Evolutionary conservation across 2,329 filamentous ascomycete genomes (phyloP), one percentile per base, ranked within the genome.

Genomic region (Alternaria consortialis): DNA sequence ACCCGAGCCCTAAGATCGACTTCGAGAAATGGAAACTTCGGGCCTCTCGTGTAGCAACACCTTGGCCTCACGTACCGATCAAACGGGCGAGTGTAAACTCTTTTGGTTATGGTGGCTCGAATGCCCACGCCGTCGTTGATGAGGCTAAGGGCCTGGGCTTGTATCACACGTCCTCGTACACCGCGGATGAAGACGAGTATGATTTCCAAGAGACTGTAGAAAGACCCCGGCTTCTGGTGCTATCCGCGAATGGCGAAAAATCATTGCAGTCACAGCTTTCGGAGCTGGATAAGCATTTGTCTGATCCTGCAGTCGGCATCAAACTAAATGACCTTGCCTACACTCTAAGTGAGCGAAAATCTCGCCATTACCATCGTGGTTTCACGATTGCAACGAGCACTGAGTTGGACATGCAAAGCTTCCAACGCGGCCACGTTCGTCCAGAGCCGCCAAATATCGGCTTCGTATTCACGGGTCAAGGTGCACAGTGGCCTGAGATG

Each of bases 101-200:
- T 4, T 73, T 72, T 36, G 73, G 73, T 0, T 70, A 53, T 46
- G 72, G 73, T 2, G 73, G 73, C 7, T 37, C 70, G 0, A 75
- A 74, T 52, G 63, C 64, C 2, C 73, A 75, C 32, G 73, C 60
- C 20, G 56, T 74, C 25, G 2, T 74, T 13, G 71, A 74, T 29
- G 27, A 29, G 8, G 27, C 13, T 31, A 63, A 25, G 37, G 25
- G 17, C 32, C 13, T 46, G 44, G 25, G 20, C 31, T 47, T 65
- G 13, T 67, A 62, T 17, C 36, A 39, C 36, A 39, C 36, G 12
- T 39, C 36, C 36, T 29, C 27, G 27, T 29, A 29, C 27, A 29
- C 27, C 27, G 27, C 27, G 27, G 40, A 43, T 20, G 40, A 43
- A 25, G 42, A 27, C 23, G 17, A 25, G 23, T 20, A 44, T 7